Conservation (phyloP, 768 basidiomycete genomes). For the Hygrocybe coccinea region DNA sequence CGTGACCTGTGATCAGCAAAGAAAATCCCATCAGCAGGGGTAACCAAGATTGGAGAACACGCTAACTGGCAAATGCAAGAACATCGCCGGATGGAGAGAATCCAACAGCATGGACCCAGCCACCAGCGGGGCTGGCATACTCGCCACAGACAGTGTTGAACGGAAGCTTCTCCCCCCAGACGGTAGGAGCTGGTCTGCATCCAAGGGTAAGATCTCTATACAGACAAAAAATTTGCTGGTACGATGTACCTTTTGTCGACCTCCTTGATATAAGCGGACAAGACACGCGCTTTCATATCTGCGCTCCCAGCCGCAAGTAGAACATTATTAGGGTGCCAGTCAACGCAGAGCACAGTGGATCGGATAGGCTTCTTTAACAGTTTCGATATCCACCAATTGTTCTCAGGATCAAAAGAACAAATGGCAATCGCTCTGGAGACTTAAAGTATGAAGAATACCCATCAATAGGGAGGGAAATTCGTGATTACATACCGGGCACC, state of each 20-base stretch:
- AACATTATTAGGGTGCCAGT: conserved; percentile 99
- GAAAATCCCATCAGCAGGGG: background rate
- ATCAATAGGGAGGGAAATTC: background rate
- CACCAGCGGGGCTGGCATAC: conserved; percentile 81
- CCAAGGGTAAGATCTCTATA: conserved; percentile 5
- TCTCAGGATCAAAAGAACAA: conserved; percentile 95
- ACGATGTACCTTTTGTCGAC: conserved; percentile 77
- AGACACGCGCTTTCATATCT: conserved; percentile 95
- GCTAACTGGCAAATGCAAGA: conserved; percentile 88
- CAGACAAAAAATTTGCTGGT: background rate
- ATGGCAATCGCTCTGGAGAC: conserved; percentile 80
- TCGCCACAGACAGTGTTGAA: conserved; percentile 98
- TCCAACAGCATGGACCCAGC: conserved; percentile 94
- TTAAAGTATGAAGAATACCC: background rate
- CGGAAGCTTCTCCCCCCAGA: conserved; percentile 98
- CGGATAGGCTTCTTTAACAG: conserved; percentile 96
- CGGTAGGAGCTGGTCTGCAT: conserved; percentile 72
- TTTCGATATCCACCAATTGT: conserved; percentile 99
- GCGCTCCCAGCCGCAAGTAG: conserved; percentile 95
- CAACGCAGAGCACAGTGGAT: conserved; percentile 88
- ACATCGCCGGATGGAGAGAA: conserved; percentile 97
- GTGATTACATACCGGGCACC: conserved; percentile 71
- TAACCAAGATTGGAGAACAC: background rate
- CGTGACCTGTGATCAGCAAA: conserved; percentile 65
- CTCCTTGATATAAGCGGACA: conserved; percentile 98